Evolutionary conservation across 805 yeast species (phyloP).

Genomic region (Kodamaea kaohsiungensis): DNA sequence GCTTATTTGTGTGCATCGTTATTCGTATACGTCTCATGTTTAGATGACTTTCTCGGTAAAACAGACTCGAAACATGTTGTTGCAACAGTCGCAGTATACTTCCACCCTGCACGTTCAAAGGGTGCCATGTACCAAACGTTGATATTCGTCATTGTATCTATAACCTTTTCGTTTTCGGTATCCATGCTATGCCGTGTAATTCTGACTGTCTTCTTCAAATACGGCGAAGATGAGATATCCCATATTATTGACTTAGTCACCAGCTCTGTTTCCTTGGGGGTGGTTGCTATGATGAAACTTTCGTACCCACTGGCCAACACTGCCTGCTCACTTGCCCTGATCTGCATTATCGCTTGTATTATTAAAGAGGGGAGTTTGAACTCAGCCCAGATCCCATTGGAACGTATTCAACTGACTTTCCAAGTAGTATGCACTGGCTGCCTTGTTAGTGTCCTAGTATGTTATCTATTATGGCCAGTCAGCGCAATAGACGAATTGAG

Average conservation of each 20-base stretch:
- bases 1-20: constrained; percentile 74
- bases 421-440: constrained; percentile 64
- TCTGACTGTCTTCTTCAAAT: constrained; percentile 46
- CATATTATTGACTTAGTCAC: constrained; percentile 54
- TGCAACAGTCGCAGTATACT: constrained; percentile 82
- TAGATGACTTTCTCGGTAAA: constrained; percentile 55
- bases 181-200: constrained; percentile 53
- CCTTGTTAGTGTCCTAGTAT: constrained; percentile 54
- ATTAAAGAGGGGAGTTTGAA: constrained; percentile 73
- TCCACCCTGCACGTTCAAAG: constrained; percentile 76
- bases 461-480: constrained; percentile 66
- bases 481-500: constrained; percentile 53
- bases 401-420: constrained; percentile 54
- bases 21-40: constrained; percentile 60
- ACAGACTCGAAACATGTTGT: constrained; percentile 78
- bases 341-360: constrained; percentile 67
- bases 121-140: constrained; percentile 82
- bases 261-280: constrained; percentile 59
- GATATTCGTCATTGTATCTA: constrained; percentile 55
- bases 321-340: constrained; percentile 76
- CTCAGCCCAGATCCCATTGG: constrained; percentile 56
- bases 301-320: constrained; percentile 70
- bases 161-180: constrained; percentile 53
- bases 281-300: constrained; percentile 70
- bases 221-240: constrained; percentile 50